Evolutionary conservation across 108 stramenopile genomes (phyloP).

Genomic region (Phaeodactylum tricornutum): DNA sequence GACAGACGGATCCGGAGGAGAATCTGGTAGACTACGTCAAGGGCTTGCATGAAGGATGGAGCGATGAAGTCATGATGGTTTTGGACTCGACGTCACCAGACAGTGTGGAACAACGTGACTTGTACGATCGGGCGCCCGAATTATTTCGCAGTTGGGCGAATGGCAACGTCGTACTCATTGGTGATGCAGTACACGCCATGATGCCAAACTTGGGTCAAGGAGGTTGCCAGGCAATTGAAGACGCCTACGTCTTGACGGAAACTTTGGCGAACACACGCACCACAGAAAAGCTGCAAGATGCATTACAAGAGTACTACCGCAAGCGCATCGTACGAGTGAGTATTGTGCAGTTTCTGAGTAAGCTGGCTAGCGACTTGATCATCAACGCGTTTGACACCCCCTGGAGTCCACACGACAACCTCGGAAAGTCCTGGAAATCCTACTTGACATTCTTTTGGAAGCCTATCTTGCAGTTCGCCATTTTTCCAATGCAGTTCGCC

Average conservation of each 20-base stretch:
- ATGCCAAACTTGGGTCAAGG: constrained; percentile 98
- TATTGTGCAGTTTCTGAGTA: constrained; percentile 83
- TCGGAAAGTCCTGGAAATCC: constrained; percentile 82
- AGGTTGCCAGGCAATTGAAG: constrained; percentile 95
- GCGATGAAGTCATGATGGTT: constrained; percentile 83
- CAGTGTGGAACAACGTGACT: constrained; percentile 91
- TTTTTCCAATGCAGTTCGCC: constrained; percentile 86
- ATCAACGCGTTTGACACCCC: constrained; percentile 93
- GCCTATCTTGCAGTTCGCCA: constrained; percentile 75
- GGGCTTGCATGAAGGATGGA: constrained; percentile 87
- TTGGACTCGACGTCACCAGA: constrained; percentile 89
- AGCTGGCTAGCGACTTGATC: constrained; percentile 90
- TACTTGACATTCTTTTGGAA: constrained; percentile 92
- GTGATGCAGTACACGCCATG: constrained; percentile 85
- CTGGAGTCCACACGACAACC: constrained; percentile 81
- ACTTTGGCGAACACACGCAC: constrained; percentile 61
- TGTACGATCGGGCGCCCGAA: constrained; percentile 91
- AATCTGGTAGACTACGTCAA: constrained; percentile 90
- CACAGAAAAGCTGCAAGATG: constrained; percentile 55
- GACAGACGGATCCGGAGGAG: constrained; percentile 63
- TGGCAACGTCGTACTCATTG: constrained; percentile 88
- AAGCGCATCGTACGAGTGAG: constrained; percentile 85
- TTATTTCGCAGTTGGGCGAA: constrained; percentile 86
- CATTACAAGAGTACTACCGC: constrained; percentile 84
- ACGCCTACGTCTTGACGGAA: constrained; percentile 89